Percentiles rank a stretch among this genome's conserved stretches.
phyloP scores from a whole-genome alignment of 208 protist species.

The Crithidia sp. region DNA sequence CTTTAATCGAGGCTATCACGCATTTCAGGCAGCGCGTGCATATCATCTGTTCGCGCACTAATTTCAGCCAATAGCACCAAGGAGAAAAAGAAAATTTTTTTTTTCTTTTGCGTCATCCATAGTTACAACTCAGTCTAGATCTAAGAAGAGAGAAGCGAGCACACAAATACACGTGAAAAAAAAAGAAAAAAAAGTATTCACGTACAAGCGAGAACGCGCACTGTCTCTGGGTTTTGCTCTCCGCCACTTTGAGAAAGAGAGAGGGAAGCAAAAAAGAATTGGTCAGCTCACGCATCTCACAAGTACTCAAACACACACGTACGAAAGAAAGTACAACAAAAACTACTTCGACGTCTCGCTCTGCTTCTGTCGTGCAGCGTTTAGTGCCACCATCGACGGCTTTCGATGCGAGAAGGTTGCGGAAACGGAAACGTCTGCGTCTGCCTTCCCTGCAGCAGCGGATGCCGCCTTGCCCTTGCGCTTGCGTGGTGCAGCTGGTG shows the following conservation, averaged over 20 bases:
- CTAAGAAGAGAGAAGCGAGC: background rate
- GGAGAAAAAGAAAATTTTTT: no score
- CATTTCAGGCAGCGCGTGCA: no score
- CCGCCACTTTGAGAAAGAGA: background rate
- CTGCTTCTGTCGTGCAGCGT: background rate
- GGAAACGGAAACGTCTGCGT: no score
- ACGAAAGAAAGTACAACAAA: conserved; percentile 8
- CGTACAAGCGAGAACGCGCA: no score
- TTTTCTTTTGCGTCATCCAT: no score
- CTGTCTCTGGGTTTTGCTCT: no score
- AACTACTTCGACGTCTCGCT: background rate
- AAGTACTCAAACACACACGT: background rate
- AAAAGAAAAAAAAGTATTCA: conserved; percentile 26
- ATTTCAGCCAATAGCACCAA: no score
- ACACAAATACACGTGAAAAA: background rate
- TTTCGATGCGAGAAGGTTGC: background rate
- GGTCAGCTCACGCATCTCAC: no score
- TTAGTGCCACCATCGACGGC: conserved; percentile 5
- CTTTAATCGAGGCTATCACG: no score
- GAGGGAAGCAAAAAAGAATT: background rate
- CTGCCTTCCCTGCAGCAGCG: background rate
- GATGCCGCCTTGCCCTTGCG: background rate
- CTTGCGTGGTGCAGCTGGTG: background rate
- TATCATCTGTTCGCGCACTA: no score
- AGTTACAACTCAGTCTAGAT: no score